Conservation (phyloP, 2,329 filamentous ascomycete genomes). For the Cercospora zeae-maydis region DNA sequence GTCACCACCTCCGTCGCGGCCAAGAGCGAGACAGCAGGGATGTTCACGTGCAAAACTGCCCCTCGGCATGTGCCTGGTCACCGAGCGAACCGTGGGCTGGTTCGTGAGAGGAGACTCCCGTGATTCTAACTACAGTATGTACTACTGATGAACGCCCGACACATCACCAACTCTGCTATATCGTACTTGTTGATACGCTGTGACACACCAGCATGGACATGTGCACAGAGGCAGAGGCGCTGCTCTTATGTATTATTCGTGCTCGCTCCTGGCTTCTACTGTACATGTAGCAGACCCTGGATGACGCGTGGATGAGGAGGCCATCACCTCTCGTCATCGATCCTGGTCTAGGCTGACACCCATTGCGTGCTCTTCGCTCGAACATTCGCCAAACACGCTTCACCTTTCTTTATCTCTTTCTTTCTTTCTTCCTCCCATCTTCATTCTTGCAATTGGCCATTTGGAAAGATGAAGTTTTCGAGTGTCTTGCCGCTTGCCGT, state of each 20-base stretch:
- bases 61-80: neutral
- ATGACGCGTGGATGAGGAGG: constrained; percentile 11
- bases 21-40: neutral
- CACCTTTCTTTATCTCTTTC: neutral
- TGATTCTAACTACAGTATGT: too few relatives aligned
- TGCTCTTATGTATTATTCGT: too few relatives aligned
- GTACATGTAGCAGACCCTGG: constrained; percentile 1
- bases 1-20: neutral
- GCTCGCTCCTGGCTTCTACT: constrained; percentile 11
- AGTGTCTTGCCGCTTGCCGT: constrained; percentile 50
- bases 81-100: constrained; percentile 1
- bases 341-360: constrained; percentile 18
- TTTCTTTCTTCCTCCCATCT: neutral
- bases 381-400: constrained; percentile 6
- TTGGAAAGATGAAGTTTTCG: constrained; percentile 47
- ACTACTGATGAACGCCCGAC: neutral
- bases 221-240: constrained; percentile 5
- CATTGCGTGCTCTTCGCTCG: constrained; percentile 18
- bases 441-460: neutral
- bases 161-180: neutral
- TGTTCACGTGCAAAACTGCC: neutral
- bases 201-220: constrained; percentile 1
- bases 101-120: neutral
- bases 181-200: neutral
- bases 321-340: constrained; percentile 19